Base-by-base conservation (phyloP, 2,329 filamentous ascomycete species). In the Periconia macrospinosa region DNA sequence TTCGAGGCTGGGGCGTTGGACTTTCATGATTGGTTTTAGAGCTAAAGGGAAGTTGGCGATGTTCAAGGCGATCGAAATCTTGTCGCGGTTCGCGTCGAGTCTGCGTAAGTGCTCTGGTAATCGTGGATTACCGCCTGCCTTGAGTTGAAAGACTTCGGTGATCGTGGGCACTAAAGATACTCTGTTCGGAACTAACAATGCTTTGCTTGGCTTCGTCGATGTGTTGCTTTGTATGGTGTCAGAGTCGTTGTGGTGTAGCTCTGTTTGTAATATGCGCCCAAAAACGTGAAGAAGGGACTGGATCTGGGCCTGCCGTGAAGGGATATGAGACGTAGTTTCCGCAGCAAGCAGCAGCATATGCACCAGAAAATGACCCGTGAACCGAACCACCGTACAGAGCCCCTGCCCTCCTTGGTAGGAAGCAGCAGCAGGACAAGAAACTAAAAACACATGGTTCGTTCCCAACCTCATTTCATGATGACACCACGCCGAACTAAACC, bases 401-500 rank as follows among this genome's bases (percentile, higher is more conserved):
- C 42, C 42, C 8, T 62, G 59, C 5, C 57, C 45, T 6, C 41
- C 54, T 23, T 65, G 60, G 5, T 67, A 27, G 8, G 33, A 13
- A 27, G 23, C 23, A 27, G 33, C 6, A 5, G 58, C 50, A 15
- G 62, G 58, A 51, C 72, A 75, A 14, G 73, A 72, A 6, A 78
- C 59, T 0, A 79, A 61, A 53, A 79, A 78, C 14, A 79, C 62
- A 53, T 75, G 75, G 30, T 69, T 66, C 42, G 69, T 67, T 6
- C 70, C 75, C 44, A 77, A 62, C 23, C 69, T 62, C 73, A 79
- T 76, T 61, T 79, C 76, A 53, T 77, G 75, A 45, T 70, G 61
- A 52, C 76, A 79, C 76, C 76, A 79, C 10, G 76, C 76, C 41
- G 76, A 65, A 46, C 72, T 70, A 56, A 78, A 78, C 74, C 75